Base-by-base conservation (phyloP, 768 basidiomycete genomes). In the Boletus rufocinnamomeus region DNA sequence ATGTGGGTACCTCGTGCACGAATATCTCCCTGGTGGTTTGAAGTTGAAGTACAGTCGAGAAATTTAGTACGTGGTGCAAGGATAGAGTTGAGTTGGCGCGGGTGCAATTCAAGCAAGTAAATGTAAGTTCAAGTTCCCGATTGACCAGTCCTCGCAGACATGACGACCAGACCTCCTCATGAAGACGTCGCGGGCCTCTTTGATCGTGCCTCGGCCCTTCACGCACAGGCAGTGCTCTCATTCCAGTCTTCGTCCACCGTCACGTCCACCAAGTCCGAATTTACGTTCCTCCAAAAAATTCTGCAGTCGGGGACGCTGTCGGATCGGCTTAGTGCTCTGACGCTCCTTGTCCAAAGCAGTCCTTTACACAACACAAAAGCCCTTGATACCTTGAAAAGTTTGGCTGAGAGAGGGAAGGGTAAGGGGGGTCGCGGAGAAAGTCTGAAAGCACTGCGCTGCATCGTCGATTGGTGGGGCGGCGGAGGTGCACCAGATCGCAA, bases 401-500 rank as follows among this genome's bases (percentile, higher is more conserved):
- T 96, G 88, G 85, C 89, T 1, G 89, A 91, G 68, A 76, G 82
- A 37, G 88, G 88, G 0, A 85, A 88, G 59, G 88, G 87, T 0
- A 93, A 92, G 66, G 93, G 93, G 41, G 92, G 93, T 4, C 81
- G 95, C n/a, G 95, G 95, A 51, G 95, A 98, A 76, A 87, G 90
- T 64, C 71, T 97, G 45, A 94, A 95, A 63, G 95, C 95, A 3
- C 69, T 96, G 54, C 81, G 95, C 44, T 96, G 95, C 60, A 80
- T 99, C 57, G 87, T 92, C 34, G 96, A 98, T 82, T 98, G 96
- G 95, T 97, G 95, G 93, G 83, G 90, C 47, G 95, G 94, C 34
- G 95, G 95, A 25, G 93, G 93, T n/a, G 91, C 87, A 21, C 92
- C 94, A 0, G 78, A 82, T 58, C 79, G 92, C 60, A 98, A 98